Evolutionary conservation across 495 filamentous ascomycete species (phyloP), one percentile per base, ranked within the genome.

Genomic region (Penicillium daleae): DNA sequence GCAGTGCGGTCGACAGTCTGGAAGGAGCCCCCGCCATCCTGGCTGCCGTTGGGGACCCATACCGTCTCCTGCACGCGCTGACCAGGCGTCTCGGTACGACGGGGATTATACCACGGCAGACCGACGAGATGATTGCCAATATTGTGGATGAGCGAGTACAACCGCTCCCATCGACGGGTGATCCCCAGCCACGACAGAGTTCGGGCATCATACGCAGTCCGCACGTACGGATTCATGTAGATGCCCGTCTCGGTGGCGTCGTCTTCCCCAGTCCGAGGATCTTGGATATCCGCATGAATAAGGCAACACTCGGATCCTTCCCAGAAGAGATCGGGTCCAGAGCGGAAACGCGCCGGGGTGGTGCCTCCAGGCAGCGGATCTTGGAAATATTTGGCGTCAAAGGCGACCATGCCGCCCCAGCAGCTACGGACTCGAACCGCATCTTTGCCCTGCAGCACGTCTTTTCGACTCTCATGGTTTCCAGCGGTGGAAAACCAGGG

Each of bases 321-420:
- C 87, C 88, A 92, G 71, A 85, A 91, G 9, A 83, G 71, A 57
- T 89, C 89, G 1, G 78, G 69, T 22, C 88, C 84, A 39, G 83
- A 79, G 19, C 91, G 83, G 71, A 94, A 93, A 15, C 85, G 85
- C 1, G 89, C 76, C 6, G 88, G 83, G 22, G 74, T 58, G 51
- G 51, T 54, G 9, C 29, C n/a, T 15, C 29, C 31, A 4, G 51
- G 51, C 9, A 54, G 8, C 15, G 40, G 29, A 13, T 56, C 44
- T 37, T 72, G 86, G 67, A 93, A 88, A 60, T 83, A 89, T 53
- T 75, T 79, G 3, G 87, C 90, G 67, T 92, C 87, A 66, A 92
- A 92, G 4, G 90, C 90, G 7, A 90, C 87, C 82, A 92, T 92
- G 9, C 91, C 91, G 37, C 89, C 88, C 91, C 91, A 93, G 73